phyloP scores from a whole-genome alignment of 2,329 filamentous ascomycete genomes.

The Triangularia verruculosa region DNA sequence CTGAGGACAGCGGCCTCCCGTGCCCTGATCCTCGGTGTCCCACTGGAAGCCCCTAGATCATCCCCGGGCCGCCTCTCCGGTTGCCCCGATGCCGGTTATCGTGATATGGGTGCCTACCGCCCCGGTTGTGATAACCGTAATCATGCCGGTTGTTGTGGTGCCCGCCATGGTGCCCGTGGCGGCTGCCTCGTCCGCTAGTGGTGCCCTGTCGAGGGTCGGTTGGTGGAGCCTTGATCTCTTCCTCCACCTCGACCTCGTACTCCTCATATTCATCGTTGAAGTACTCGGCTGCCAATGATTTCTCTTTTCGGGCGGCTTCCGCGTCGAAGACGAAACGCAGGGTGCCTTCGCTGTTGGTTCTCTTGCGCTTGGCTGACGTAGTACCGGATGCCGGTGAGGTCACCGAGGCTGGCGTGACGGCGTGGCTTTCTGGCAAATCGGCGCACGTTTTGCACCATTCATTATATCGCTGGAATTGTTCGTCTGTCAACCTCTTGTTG shows the following conservation, averaged over 20 bases:
- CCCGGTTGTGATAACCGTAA: constrained; percentile 21
- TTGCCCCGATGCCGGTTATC: constrained; percentile 24
- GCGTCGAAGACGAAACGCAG: constrained; percentile 87
- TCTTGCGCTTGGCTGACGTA: constrained; percentile 40
- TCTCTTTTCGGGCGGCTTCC: constrained; percentile 69
- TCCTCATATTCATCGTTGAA: constrained; percentile 74
- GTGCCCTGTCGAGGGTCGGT: constrained; percentile 26
- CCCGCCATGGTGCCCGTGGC: constrained; percentile 18
- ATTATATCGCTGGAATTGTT: constrained; percentile 61
- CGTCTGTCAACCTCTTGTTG: constrained; percentile 73
- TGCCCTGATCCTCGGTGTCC: not conserved
- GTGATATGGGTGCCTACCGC: constrained; percentile 19
- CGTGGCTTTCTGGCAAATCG: constrained; percentile 24
- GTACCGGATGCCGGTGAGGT: constrained; percentile 41
- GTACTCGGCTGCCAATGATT: constrained; percentile 63
- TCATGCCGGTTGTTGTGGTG: constrained; percentile 21
- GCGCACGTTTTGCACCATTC: constrained; percentile 56
- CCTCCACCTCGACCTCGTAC: constrained; percentile 74
- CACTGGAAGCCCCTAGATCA: not conserved
- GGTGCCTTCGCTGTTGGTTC: constrained; percentile 62
- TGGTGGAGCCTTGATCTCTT: constrained; percentile 42
- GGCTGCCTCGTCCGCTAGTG: constrained; percentile 2
- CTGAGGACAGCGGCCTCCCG: not conserved
- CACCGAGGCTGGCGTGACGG: constrained; percentile 36
- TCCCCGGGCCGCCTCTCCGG: constrained; percentile 16